Conservation (phyloP, 2,329 filamentous ascomycete species). For the Dothidotthia symphoricarpi region DNA sequence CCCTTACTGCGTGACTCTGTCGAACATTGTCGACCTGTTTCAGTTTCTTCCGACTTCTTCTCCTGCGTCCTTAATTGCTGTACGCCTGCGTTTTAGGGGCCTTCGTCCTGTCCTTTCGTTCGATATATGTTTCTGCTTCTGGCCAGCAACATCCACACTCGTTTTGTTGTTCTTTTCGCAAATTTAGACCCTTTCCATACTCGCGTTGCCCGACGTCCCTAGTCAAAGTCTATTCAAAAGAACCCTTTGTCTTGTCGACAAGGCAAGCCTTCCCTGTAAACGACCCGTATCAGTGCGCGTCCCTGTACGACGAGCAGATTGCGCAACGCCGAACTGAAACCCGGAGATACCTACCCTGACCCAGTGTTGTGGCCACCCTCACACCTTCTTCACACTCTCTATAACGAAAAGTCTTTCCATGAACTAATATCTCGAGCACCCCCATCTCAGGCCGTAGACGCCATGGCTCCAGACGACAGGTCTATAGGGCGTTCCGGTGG, state of each 20-base stretch:
- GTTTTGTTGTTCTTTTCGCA: constrained; percentile 16
- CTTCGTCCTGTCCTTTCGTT: constrained; percentile 39
- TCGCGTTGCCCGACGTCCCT: too few relatives aligned
- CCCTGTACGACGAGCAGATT: constrained; percentile 8
- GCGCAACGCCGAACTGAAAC: too few relatives aligned
- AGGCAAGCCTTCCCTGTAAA: constrained; percentile 12
- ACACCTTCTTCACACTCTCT: constrained; percentile 2
- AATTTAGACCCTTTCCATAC: too few relatives aligned
- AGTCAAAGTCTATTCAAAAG: not conserved
- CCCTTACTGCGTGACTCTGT: constrained; percentile 32
- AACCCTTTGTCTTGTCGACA: not conserved
- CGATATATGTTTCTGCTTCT: constrained; percentile 32
- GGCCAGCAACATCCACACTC: constrained; percentile 27
- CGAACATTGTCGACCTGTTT: constrained; percentile 28
- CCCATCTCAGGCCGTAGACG: constrained; percentile 17
- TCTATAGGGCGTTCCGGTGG: constrained; percentile 14
- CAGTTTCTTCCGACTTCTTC: constrained; percentile 24
- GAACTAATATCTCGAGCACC: not conserved
- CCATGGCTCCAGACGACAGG: constrained; percentile 29
- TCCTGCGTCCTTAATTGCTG: constrained; percentile 27
- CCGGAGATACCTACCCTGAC: too few relatives aligned
- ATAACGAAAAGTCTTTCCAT: not conserved
- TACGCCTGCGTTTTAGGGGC: constrained; percentile 21
- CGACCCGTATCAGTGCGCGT: constrained; percentile 5
- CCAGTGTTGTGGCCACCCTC: too few relatives aligned